Conservation (phyloP, 2,329 filamentous ascomycete species). For the Sporothrix sp. region DNA sequence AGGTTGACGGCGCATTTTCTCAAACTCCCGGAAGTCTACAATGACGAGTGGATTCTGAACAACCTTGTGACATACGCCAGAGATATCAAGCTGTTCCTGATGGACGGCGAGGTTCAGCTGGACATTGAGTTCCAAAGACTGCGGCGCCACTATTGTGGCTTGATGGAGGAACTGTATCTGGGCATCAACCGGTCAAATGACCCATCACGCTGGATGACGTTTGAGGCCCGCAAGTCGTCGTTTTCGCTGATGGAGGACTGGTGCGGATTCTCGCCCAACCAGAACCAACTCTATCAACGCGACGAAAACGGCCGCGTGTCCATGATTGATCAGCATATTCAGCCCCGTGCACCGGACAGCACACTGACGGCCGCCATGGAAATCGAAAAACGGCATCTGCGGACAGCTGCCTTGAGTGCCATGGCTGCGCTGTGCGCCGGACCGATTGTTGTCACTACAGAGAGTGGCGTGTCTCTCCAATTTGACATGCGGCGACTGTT, state of each 20-base stretch:
- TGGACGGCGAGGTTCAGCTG: slow-evolving; percentile 87
- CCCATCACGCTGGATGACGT: slow-evolving; percentile 89
- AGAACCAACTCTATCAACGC: slow-evolving; percentile 66
- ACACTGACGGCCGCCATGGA: slow-evolving; percentile 85
- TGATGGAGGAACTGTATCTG: slow-evolving; percentile 88
- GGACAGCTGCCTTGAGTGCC: slow-evolving; percentile 81
- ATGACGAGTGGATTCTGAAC: slow-evolving; percentile 81
- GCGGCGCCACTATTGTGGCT: slow-evolving; percentile 83
- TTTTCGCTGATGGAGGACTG: slow-evolving; percentile 98
- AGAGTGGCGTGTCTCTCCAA: slow-evolving; percentile 75
- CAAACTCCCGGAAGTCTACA: slow-evolving; percentile 64
- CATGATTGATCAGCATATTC: slow-evolving; percentile 57
- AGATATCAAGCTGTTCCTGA: slow-evolving; percentile 86
- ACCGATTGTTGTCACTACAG: slow-evolving; percentile 77
- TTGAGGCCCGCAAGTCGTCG: slow-evolving; percentile 88
- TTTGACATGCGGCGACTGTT: slow-evolving; percentile 92
- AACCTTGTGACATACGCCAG: slow-evolving; percentile 86
- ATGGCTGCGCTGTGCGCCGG: slow-evolving; percentile 89
- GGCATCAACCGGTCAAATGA: slow-evolving; percentile 79
- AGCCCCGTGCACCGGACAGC: slow-evolving; percentile 41
- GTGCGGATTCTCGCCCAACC: slow-evolving; percentile 95
- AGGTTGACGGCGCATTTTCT: slow-evolving; percentile 88
- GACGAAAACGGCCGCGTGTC: slow-evolving; percentile 84
- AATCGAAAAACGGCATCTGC: slow-evolving; percentile 88
- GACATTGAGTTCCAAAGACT: slow-evolving; percentile 92